Evolutionary conservation across 805 yeast species (phyloP), one percentile per base, ranked within the genome.

Genomic region (Cyberlindnera veronae): DNA sequence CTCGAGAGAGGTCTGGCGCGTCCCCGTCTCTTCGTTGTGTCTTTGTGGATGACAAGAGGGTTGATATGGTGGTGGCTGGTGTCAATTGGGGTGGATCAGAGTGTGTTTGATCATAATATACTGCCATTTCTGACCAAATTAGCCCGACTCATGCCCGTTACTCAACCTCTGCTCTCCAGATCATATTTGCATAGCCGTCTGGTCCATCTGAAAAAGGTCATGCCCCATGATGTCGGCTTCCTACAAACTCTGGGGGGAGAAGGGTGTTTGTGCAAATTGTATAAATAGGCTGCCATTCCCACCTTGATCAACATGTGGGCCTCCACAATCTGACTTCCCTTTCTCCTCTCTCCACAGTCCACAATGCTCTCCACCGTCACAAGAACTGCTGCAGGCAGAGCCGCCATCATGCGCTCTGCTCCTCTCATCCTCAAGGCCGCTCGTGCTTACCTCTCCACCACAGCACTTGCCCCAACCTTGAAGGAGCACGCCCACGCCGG

Each of bases 401-500:
- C 42, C 20, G 35, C 40, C n/a, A 18, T 41, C 11, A 29, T 37
- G 29, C 44, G 44, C 17, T 40, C 32, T 16, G 40, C 44, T 16
- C 31, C 28, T 12, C 6, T 24, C 12, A 13, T 24, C 28, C 11
- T 24, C 14, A 24, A 23, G 34, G 39, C 45, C 30, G 23, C 44
- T 32, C 48, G 45, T 35, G 44, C 51, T 24, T 42, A 44, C 26
- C 41, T 53, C 40, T 50, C 57, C 18, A 44, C 58, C n/a, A 29
- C 53, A 14, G 32, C 44, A 13, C 38, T 53, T 12, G 58, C 61
- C 37, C 50, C 59, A 35, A 44, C 44, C 60, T 77, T 77, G 60
- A 63, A 64, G 34, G 58, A 58, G 28, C 79, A 74, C 54, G 57
- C 67, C 10, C 46, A 51, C 10, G 48, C 54, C 21, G 58, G 58